Evolutionary conservation across 2,329 filamentous ascomycete species (phyloP).

Genomic region (Myriosclerotinia curreyana): DNA sequence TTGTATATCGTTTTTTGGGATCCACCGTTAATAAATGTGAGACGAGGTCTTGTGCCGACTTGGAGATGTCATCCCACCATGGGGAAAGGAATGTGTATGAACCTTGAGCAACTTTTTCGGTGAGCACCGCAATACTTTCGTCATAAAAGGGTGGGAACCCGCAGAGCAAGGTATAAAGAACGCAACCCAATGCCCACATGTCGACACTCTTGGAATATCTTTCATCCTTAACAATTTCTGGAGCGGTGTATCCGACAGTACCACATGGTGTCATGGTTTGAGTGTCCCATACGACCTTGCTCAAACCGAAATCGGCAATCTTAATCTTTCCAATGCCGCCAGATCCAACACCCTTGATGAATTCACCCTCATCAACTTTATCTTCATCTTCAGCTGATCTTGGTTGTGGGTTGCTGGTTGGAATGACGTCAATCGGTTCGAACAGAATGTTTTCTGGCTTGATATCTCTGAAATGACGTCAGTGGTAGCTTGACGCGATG

Average conservation of each 20-base stretch:
- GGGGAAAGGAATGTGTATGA: slow-evolving; percentile 97
- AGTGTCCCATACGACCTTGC: slow-evolving; percentile 97
- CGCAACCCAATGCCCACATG: slow-evolving; percentile 98
- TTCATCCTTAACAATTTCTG: slow-evolving; percentile 98
- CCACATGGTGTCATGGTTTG: slow-evolving; percentile 99
- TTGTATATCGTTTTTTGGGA: slow-evolving; percentile 90
- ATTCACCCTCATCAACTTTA: slow-evolving; percentile 95
- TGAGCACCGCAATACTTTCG: slow-evolving; percentile 93
- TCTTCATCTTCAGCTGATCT: slow-evolving; percentile 88
- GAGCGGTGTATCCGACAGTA: slow-evolving; percentile 95
- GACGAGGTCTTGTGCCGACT: slow-evolving; percentile 89
- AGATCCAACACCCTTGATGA: slow-evolving; percentile 72
- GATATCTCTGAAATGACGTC: slow-evolving; percentile 69
- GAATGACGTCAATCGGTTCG: slow-evolving; percentile 77
- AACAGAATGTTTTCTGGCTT: slow-evolving; percentile 98
- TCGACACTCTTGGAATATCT: slow-evolving; percentile 98
- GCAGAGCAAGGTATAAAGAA: slow-evolving; percentile 93
- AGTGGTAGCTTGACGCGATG: slow-evolving; percentile 26
- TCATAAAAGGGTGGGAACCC: slow-evolving; percentile 99
- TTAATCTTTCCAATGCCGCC: slow-evolving; percentile 95
- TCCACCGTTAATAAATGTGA: slow-evolving; percentile 92
- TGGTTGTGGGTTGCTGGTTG: slow-evolving; percentile 76
- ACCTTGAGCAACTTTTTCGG: slow-evolving; percentile 93
- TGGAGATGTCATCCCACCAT: slow-evolving; percentile 99
- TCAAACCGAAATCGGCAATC: slow-evolving; percentile 95